Percentiles rank a stretch among this genome's conserved stretches.
Conservation (phyloP, 2,329 filamentous ascomycete genomes). For the Sporothrix luriei region DNA sequence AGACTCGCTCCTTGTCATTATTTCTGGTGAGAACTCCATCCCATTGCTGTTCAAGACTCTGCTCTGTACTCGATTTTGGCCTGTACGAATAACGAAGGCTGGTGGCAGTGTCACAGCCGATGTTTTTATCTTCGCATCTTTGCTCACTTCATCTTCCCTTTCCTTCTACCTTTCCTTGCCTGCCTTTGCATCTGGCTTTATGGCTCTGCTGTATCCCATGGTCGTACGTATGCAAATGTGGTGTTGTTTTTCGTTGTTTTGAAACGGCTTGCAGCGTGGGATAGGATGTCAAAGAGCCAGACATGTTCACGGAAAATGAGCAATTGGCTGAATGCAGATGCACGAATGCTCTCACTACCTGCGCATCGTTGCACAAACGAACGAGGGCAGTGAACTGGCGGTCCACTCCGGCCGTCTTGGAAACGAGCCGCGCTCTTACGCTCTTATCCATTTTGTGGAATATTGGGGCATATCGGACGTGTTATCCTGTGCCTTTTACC, state of each 20-base stretch:
- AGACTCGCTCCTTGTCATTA: not conserved
- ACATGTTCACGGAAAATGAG: not conserved
- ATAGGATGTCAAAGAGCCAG: not conserved
- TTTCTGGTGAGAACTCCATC: not conserved
- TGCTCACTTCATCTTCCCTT: not conserved
- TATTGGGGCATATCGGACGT: conserved; percentile 11
- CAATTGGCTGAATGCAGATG: conserved; percentile 12
- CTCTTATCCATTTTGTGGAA: conserved; percentile 9
- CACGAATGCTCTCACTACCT: not conserved
- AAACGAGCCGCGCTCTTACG: not conserved
- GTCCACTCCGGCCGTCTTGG: not conserved
- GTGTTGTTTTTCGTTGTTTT: not conserved
- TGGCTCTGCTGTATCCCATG: not conserved
- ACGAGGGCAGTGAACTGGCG: not conserved
- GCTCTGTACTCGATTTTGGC: not conserved
- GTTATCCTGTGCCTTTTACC: not conserved
- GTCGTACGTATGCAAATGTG: not conserved
- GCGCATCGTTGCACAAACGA: not conserved
- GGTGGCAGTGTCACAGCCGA: conserved; percentile 6
- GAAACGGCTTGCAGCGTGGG: not conserved
- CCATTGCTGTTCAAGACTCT: not conserved
- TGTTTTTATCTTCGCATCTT: not conserved
- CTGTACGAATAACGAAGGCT: not conserved
- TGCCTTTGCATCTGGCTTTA: no score
- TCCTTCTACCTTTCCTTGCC: not conserved